phyloP scores from a whole-genome alignment of 2,329 filamentous ascomycete genomes.

The Diaporthe longicolla region DNA sequence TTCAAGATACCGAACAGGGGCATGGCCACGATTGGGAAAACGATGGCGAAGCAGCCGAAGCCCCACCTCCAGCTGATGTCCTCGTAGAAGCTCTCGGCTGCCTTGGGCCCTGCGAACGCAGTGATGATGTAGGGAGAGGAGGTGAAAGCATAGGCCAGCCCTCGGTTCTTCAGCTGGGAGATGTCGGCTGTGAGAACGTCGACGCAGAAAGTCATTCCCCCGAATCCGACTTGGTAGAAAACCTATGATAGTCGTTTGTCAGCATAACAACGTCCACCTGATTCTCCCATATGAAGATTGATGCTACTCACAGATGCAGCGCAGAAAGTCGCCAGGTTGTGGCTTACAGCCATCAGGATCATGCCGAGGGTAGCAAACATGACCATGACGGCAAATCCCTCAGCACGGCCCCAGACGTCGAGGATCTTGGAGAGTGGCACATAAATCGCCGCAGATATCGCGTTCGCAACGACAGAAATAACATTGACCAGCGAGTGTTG shows the following conservation, averaged over 20 bases:
- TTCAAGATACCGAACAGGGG: slow-evolving; percentile 70
- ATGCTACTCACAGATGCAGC: slow-evolving; percentile 51
- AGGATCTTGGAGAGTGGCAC: slow-evolving; percentile 62
- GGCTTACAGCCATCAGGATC: slow-evolving; percentile 72
- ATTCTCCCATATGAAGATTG: too few species aligned
- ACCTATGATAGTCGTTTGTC: slow-evolving; percentile 58
- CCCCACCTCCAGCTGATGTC: slow-evolving; percentile 73
- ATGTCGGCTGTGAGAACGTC: slow-evolving; percentile 77
- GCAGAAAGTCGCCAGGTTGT: slow-evolving; percentile 66
- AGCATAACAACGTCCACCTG: slow-evolving; percentile 44
- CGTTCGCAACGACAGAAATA: slow-evolving; percentile 66
- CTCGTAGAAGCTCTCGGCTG: slow-evolving; percentile 65
- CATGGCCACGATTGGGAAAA: slow-evolving; percentile 69
- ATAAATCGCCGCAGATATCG: slow-evolving; percentile 71
- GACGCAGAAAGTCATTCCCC: slow-evolving; percentile 71
- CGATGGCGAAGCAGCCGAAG: slow-evolving; percentile 72
- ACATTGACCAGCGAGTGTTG: slow-evolving; percentile 68
- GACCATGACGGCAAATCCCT: slow-evolving; percentile 59
- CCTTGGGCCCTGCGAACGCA: slow-evolving; percentile 71
- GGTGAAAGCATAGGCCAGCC: slow-evolving; percentile 73
- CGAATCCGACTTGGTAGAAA: slow-evolving; percentile 73
- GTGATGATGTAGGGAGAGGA: slow-evolving; percentile 75
- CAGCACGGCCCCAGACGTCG: slow-evolving; percentile 63
- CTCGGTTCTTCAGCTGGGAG: slow-evolving; percentile 74
- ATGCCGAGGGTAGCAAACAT: slow-evolving; percentile 63